These are phyloP conservation scores for Hymenochaete sp. DNA, from an alignment of 1,284 basidiomycete species.

Conservation along the genomic window DNA sequence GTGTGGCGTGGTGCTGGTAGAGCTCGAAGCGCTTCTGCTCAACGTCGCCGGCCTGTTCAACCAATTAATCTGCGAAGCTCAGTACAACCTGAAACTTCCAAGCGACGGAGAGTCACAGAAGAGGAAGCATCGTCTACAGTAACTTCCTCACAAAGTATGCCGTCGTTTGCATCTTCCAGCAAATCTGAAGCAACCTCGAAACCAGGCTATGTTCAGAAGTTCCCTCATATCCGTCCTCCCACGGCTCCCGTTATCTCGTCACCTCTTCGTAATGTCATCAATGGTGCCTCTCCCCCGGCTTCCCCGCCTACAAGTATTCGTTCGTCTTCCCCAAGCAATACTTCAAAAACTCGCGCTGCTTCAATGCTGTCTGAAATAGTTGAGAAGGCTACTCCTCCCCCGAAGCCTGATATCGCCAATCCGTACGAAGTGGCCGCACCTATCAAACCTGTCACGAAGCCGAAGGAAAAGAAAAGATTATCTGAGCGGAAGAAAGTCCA, in stretches of 20 bases:
- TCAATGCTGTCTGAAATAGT: constrained; percentile 57
- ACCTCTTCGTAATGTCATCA: constrained; percentile 51
- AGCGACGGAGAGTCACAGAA: constrained; percentile 10
- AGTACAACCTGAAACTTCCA: constrained; percentile 6
- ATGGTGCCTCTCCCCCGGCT: constrained; percentile 33
- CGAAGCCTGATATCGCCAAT: constrained; percentile 56
- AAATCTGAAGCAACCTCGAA: constrained; percentile 1
- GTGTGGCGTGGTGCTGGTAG: constrained; percentile 12
- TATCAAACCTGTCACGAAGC: constrained; percentile 35
- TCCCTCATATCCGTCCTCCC: neutral
- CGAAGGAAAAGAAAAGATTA: constrained; percentile 29
- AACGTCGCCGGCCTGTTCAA: constrained; percentile 32
- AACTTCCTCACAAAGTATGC: constrained; percentile 1
- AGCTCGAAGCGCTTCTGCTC: constrained; percentile 32
- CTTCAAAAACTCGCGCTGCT: constrained; percentile 52
- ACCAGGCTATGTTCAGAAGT: neutral
- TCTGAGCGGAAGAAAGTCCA: constrained; percentile 22
- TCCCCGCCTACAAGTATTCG: constrained; percentile 5
- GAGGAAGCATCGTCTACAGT: neutral
- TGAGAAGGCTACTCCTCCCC: constrained; percentile 54
- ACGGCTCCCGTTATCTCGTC: constrained; percentile 56
- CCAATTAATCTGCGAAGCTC: no score
- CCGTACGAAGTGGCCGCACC: constrained; percentile 63
- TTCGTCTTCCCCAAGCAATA: neutral
- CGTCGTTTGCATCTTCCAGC: neutral